Evolutionary conservation across 2,329 filamentous ascomycete species (phyloP).

Genomic region (Coniochaeta sp.): DNA sequence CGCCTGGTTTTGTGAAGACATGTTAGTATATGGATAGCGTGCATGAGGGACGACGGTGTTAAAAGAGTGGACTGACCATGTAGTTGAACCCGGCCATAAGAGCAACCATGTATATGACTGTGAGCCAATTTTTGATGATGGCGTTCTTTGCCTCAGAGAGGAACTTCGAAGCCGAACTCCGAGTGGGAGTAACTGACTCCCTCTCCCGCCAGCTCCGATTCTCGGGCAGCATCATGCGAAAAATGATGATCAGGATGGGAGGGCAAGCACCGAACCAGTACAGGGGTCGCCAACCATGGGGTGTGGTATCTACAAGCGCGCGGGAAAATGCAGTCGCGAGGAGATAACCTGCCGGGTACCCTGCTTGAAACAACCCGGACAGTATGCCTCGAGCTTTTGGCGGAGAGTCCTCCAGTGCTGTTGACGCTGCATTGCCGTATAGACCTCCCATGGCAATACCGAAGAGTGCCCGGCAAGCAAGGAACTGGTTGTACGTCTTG

Average conservation of each 20-base stretch:
- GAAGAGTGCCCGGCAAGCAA: conserved; percentile 67
- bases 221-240: conserved; percentile 63
- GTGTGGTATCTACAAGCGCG: conserved; percentile 62
- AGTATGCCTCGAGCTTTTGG: conserved; percentile 62
- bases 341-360: conserved; percentile 60
- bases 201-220: conserved; percentile 39
- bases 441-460: conserved; percentile 76
- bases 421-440: conserved; percentile 70
- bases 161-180: conserved; percentile 50
- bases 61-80: conserved; percentile 52
- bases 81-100: conserved; percentile 86
- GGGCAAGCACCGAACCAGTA: conserved; percentile 84
- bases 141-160: conserved; percentile 70
- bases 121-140: conserved; percentile 70
- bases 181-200: conserved; percentile 30
- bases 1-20: conserved; percentile 31
- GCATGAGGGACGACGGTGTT: too few species aligned
- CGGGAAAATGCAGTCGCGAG: conserved; percentile 33
- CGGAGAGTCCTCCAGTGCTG: conserved; percentile 68
- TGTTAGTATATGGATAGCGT: too few species aligned
- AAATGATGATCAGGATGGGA: conserved; percentile 71
- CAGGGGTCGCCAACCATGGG: conserved; percentile 73
- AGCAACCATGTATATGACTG: conserved; percentile 73
- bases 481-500: conserved; percentile 59
- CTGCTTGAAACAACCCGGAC: conserved; percentile 68